Percentiles rank a stretch among this genome's conserved stretches.
phyloP scores from a whole-genome alignment of 2,329 filamentous ascomycete species.

The Pestalotiopsis sp. region DNA sequence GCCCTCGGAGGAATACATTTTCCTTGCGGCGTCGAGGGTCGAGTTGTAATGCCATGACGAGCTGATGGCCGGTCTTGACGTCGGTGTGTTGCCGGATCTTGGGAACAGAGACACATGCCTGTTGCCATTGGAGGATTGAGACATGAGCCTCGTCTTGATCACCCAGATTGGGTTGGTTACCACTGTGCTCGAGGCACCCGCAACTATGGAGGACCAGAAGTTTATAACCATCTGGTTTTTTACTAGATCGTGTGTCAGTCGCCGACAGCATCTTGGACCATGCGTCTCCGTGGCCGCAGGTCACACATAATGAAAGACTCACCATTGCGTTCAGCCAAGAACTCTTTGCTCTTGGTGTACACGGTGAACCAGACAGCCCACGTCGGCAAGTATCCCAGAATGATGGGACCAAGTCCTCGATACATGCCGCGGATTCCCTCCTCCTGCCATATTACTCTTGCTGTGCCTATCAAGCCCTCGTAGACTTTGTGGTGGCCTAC shows the following conservation, averaged over 20 bases:
- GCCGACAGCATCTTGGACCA: background rate
- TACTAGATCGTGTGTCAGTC: slow-evolving; percentile 19
- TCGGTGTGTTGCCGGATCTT: slow-evolving; percentile 55
- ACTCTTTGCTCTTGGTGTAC: slow-evolving; percentile 86
- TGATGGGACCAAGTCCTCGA: slow-evolving; percentile 88
- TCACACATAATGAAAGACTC: slow-evolving; percentile 26
- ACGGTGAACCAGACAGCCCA: slow-evolving; percentile 99
- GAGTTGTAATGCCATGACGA: slow-evolving; percentile 90
- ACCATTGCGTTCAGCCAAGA: slow-evolving; percentile 70
- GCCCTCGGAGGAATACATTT: slow-evolving; percentile 94
- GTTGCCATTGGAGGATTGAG: slow-evolving; percentile 66
- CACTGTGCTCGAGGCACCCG: slow-evolving; percentile 89
- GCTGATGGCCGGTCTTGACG: slow-evolving; percentile 56
- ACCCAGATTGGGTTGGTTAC: slow-evolving; percentile 99
- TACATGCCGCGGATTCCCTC: slow-evolving; percentile 93
- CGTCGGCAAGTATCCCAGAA: slow-evolving; percentile 93
- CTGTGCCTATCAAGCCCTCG: slow-evolving; percentile 84
- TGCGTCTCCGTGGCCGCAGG: background rate
- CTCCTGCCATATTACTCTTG: slow-evolving; percentile 80
- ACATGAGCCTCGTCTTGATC: slow-evolving; percentile 98
- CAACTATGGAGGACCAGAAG: slow-evolving; percentile 87
- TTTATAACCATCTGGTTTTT: slow-evolving; percentile 79
- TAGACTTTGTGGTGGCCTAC: slow-evolving; percentile 67
- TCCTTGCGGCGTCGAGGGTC: slow-evolving; percentile 87
- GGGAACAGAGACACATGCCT: slow-evolving; percentile 49